These are phyloP conservation scores for Teratosphaeria gauchensis DNA, from an alignment of 2,329 filamentous ascomycete genomes.

Conservation along the genomic window DNA sequence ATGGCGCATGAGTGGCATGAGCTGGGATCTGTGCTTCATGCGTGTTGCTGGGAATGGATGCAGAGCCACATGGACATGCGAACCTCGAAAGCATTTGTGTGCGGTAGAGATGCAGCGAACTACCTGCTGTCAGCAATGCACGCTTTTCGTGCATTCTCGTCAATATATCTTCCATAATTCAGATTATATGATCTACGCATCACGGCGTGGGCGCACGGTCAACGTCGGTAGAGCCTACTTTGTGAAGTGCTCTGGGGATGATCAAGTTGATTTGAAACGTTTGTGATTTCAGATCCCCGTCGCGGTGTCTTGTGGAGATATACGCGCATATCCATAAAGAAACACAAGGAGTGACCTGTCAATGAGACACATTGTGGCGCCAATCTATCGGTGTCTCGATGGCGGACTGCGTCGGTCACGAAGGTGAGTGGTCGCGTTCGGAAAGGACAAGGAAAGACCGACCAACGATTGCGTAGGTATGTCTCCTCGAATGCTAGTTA, in stretches of 20 bases:
- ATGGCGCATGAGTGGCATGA: background rate
- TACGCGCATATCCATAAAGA: background rate
- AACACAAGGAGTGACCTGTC: background rate
- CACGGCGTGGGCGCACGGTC: no score
- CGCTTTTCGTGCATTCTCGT: background rate
- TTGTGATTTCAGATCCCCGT: background rate
- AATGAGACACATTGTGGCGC: background rate
- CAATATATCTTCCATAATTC: background rate
- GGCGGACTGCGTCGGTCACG: background rate
- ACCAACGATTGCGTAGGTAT: background rate
- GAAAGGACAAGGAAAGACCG: background rate
- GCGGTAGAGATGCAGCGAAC: background rate
- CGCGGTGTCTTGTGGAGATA: background rate
- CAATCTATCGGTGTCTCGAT: background rate
- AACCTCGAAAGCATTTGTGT: background rate
- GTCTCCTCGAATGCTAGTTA: background rate
- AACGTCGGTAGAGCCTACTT: background rate
- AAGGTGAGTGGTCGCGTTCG: background rate
- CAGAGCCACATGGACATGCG: background rate
- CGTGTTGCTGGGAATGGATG: background rate
- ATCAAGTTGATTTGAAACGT: background rate
- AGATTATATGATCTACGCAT: no score
- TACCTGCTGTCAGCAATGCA: background rate
- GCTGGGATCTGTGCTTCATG: background rate
- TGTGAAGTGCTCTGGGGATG: background rate